Evolutionary conservation across 2,329 filamentous ascomycete species (phyloP), one percentile per base, ranked within the genome.

Genomic region (Triangularia setosa): DNA sequence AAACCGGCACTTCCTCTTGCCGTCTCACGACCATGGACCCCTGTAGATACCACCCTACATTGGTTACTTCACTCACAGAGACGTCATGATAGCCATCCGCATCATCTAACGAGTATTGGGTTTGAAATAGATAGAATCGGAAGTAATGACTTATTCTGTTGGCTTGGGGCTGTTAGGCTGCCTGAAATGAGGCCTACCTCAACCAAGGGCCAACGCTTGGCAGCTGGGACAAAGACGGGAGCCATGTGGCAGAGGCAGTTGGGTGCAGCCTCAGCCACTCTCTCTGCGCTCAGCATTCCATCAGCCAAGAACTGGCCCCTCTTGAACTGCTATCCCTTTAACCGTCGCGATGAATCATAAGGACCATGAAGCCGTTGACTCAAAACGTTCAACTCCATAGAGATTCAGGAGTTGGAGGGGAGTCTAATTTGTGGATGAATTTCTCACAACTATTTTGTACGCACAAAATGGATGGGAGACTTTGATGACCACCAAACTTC

Each of bases 211-310:
- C n/a, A 40, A n/a, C 21, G 40, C 40, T 48, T 48, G 40, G 40
- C 40, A 48, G 40, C 40, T 48, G 40, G 40, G 40, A 48, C 40
- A 48, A 48, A 48, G 40, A 48, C 18, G 40, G 40, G 40, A 48
- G 40, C 40, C 21, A 9, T 33, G 30, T 33, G 30, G 30, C 7
- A 48, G 40, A 21, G 30, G 30, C 30, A 33, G 30, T 33, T 33
- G 11, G n/a, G 35, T 9, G 40, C 40, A 21, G n/a, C 11, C 40
- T 21, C 40, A 48, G 40, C 40, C 40, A 48, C 40, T 48, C 30
- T 21, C 40, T 48, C 40, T 48, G 40, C 40, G n/a, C 48, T 59
- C 30, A 28, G 57, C 57, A 59, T 59, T 59, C 57, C 57, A 59
- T 44, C 57, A 59, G 57, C 33, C 30, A 59, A 59, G 57, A 33